Base-by-base conservation (phyloP, 805 yeast species). In the Candida ascalaphidarum region DNA sequence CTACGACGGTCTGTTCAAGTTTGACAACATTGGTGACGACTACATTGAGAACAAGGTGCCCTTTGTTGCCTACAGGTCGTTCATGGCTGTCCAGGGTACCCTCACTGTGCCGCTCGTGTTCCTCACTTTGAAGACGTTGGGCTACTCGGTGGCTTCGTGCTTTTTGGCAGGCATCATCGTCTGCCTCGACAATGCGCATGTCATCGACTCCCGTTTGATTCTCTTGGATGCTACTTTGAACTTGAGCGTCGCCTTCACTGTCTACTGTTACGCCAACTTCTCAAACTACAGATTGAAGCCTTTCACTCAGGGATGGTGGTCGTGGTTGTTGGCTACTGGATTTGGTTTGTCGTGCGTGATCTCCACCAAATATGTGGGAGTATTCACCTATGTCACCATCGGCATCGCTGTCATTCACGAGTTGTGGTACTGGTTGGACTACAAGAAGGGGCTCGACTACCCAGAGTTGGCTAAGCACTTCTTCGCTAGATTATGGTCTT, bases 361-460 rank as follows among this genome's bases (percentile, higher is more conserved):
- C 34, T 81, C 95, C 25, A 92, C 96, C 33, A 92, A 92, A 52
- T 88, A 92, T 55, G 96, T 92, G 23, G 99, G 99, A 55, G 81
- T 81, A 7, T 81, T 92, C 65, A 86, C 97, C 1, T 92, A 80
- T 53, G 67, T 78, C 27, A 74, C 94, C 29, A 74, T 92, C 40
- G 99, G 99, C 18, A 55, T 74, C 32, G 95, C 94, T 24, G 96
- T 92, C 6, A 45, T 71, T 5, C 68, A 76, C 48, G 97, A 92
- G 48, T 64, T 92, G 45, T 92, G 99, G 99, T 69, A 72, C 36
- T 61, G 88, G 42, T 65, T 92, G 27, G 95, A 89, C 50, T 58
- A 74, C 41, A 67, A 68, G 37, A 68, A 71, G 19, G 89, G 92
- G 1, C 65, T 81, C 35, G 56, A 82, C 1, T 38, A 80, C 18